Evolutionary conservation across 2,329 filamentous ascomycete species (phyloP), one percentile per base, ranked within the genome.

Genomic region (Endothia cerciana): DNA sequence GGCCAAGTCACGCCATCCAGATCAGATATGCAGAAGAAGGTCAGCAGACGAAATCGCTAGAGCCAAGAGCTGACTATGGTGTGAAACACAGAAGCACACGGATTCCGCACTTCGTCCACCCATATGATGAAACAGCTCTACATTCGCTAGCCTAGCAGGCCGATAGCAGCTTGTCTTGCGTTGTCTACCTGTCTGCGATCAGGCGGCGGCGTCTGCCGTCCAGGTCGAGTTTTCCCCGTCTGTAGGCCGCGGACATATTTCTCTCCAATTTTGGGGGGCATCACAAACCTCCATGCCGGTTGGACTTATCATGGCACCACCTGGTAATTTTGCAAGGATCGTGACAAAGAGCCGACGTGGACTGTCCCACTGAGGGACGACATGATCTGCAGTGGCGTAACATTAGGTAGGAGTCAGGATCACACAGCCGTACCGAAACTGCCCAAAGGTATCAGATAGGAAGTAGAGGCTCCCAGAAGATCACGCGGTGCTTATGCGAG

Each of bases 401-500:
- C 49, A 43, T 40, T 19, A 13, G 22, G 47, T 17, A 45, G 45
- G 15, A 25, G 25, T 36, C 17, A 30, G 19, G 28, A 30, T 55
- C 51, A 55, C 10, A 25, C 15, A 15, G 30, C 19, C 28, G 7
- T 36, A 33, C 19, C 30, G 22, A 30, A 6, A 22, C 36, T 62
- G 17, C 51, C 19, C 17, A 22, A 63, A 33, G 33, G 36, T 10
- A 33, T 30, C 30, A 10, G 19, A 53, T 49, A 30, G 22, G 38
- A 59, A 17, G 17, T n/a, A 41, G 33, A 47, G 43, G 28, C 13
- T 3, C 36, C 19, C 8, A 15, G n/a, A n/a, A 41, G 36, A 49
- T n/a, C 19, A 30, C 38, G 57, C 25, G 17, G 41, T 40, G 41
- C n/a, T 25, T 19, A 56, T 60, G 65, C 63, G 64, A 22, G 30